phyloP scores from a whole-genome alignment of 2,329 filamentous ascomycete species.

The Trichophyton equinum region DNA sequence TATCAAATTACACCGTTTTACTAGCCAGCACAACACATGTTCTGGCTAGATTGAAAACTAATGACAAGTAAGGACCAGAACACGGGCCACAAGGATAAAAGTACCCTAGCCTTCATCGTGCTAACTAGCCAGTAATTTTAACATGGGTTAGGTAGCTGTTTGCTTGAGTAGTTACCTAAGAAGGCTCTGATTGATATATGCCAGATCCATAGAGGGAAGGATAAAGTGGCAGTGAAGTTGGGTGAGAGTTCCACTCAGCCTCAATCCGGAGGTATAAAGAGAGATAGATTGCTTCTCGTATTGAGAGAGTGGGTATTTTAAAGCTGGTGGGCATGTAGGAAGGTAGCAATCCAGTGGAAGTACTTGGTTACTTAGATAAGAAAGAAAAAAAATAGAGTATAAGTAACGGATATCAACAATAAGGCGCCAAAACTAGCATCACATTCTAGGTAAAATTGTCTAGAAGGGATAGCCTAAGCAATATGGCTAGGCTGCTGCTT shows the following conservation, averaged over 20 bases:
- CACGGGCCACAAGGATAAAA: neutral
- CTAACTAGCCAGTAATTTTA: neutral
- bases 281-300: neutral
- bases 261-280: neutral
- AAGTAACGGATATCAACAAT: neutral
- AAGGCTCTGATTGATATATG: neutral
- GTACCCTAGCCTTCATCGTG: neutral
- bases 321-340: neutral
- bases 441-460: neutral
- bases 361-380: neutral
- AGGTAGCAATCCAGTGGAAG: neutral
- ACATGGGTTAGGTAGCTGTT: neutral
- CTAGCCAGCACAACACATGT: no score
- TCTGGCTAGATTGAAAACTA: no score
- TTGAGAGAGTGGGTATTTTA: neutral
- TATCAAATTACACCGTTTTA: neutral
- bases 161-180: neutral
- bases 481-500: neutral
- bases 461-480: neutral
- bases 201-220: neutral
- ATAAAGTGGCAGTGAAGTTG: neutral
- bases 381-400: neutral
- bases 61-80: neutral
- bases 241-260: neutral
- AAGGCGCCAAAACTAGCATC: neutral